Percentiles rank a stretch among this genome's conserved stretches.
These are phyloP conservation scores for Xylariaceae sp. DNA, from an alignment of 2,329 filamentous ascomycete species.

Conservation along the genomic window DNA sequence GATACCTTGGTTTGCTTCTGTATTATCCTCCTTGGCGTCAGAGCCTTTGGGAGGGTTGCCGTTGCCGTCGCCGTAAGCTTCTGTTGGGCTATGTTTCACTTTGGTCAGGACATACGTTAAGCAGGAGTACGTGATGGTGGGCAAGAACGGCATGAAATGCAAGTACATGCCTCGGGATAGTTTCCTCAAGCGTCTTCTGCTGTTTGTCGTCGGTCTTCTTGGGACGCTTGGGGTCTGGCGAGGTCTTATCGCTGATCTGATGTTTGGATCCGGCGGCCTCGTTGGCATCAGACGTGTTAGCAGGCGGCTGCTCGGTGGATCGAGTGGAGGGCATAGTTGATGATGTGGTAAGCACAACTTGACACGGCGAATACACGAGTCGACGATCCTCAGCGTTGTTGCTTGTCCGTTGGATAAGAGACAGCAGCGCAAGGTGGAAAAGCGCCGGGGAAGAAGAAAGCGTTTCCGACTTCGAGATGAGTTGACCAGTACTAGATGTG, in stretches of 20 bases:
- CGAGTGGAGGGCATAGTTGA: constrained; percentile 19
- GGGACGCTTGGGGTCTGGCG: constrained; percentile 36
- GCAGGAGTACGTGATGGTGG: no score
- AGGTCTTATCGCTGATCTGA: constrained; percentile 25
- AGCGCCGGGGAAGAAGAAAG: no score
- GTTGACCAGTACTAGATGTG: no score
- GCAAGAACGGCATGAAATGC: not conserved
- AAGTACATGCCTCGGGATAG: constrained; percentile 28
- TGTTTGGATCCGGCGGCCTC: constrained; percentile 31
- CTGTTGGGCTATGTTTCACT: constrained; percentile 15
- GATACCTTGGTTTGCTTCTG: not conserved
- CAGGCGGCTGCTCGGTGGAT: constrained; percentile 16
- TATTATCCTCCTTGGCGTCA: not conserved
- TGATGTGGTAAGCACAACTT: no score
- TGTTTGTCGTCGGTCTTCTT: constrained; percentile 31
- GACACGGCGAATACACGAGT: no score
- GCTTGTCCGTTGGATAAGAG: no score
- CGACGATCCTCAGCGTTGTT: no score
- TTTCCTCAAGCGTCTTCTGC: constrained; percentile 51
- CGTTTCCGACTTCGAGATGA: no score
- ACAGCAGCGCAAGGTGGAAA: no score
- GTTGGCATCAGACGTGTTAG: constrained; percentile 1
- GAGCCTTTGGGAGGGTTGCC: not conserved
- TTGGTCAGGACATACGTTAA: no score
- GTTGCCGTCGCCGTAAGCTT: constrained; percentile 17